A percentile compares a stretch with the other conserved stretches of the same genome.
phyloP scores from a whole-genome alignment of 192 early-diverging fungal species.

The Chytriomyces sp. region DNA sequence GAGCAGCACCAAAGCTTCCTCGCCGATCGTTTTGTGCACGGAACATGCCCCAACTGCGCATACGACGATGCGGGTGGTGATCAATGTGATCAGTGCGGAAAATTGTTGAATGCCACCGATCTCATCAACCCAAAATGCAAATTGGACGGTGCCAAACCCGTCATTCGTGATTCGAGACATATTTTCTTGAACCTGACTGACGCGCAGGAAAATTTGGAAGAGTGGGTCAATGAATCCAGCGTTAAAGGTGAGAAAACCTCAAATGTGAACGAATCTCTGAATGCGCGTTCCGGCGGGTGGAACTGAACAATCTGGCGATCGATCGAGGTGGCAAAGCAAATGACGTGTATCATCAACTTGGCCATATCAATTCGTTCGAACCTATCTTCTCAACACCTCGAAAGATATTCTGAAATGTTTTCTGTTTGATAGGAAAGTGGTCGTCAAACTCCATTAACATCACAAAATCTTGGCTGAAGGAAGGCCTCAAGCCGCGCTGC shows the following conservation, averaged over 20 bases:
- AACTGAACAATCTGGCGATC: too few relatives aligned
- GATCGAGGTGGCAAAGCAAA: too few relatives aligned
- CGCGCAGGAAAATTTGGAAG: conserved; percentile 76
- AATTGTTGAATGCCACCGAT: conserved; percentile 89
- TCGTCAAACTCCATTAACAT: conserved; percentile 84
- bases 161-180: conserved; percentile 84
- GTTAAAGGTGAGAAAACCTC: conserved; percentile 57
- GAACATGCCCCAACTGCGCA: conserved; percentile 87
- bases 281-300: not conserved
- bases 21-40: conserved; percentile 98
- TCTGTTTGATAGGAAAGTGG: conserved; percentile 67
- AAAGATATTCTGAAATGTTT: too few relatives aligned
- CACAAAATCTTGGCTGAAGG: conserved; percentile 90
- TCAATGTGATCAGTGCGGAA: conserved; percentile 96
- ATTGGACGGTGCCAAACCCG: conserved; percentile 80
- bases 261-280: too few relatives aligned
- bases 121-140: conserved; percentile 95
- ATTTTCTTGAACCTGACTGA: conserved; percentile 86
- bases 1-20: conserved; percentile 86
- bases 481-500: conserved; percentile 89
- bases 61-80: conserved; percentile 89
- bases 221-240: conserved; percentile 73
- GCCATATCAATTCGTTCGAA: too few relatives aligned
- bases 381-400: too few relatives aligned
- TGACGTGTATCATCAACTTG: too few relatives aligned